Conservation (phyloP, 2,329 filamentous ascomycete species). For the Venturia carpophila region DNA sequence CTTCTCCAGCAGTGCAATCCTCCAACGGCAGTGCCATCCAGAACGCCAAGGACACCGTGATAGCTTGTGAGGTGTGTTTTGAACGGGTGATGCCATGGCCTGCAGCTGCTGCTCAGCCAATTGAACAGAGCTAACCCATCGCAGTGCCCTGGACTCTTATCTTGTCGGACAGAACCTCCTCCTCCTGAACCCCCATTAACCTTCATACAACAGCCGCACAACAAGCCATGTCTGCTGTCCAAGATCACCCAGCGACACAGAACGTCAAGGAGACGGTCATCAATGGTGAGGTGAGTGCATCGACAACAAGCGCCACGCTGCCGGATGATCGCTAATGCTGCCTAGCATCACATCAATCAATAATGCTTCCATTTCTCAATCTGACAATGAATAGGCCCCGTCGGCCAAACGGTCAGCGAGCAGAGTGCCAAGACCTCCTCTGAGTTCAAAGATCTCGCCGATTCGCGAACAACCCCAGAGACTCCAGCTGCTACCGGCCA, state of each 20-base stretch:
- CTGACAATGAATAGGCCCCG: conserved; percentile 39
- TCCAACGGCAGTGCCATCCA: conserved; percentile 9
- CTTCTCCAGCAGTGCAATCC: neutral
- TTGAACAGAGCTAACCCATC: conserved; percentile 1
- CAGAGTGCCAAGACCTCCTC: conserved; percentile 48
- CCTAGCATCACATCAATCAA: conserved; percentile 4
- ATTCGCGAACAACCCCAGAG: conserved; percentile 45
- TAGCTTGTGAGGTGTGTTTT: conserved; percentile 11
- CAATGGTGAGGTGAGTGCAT: conserved; percentile 36
- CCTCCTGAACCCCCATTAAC: conserved; percentile 1
- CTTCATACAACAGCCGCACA: conserved; percentile 36
- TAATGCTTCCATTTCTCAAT: neutral
- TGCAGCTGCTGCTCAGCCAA: neutral
- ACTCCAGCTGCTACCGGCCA: conserved; percentile 52
- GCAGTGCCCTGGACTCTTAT: neutral
- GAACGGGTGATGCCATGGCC: neutral
- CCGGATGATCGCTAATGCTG: neutral
- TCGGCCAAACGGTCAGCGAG: conserved; percentile 49
- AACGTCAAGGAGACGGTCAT: conserved; percentile 35
- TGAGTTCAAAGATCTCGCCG: conserved; percentile 52
- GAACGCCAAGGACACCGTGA: conserved; percentile 9
- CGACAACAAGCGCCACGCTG: neutral
- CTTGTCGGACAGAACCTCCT: neutral
- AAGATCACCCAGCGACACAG: conserved; percentile 44
- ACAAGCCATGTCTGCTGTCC: conserved; percentile 40